Evolutionary conservation across 805 yeast species (phyloP), one percentile per base, ranked within the genome.

Genomic region (Metschnikowia borealis): DNA sequence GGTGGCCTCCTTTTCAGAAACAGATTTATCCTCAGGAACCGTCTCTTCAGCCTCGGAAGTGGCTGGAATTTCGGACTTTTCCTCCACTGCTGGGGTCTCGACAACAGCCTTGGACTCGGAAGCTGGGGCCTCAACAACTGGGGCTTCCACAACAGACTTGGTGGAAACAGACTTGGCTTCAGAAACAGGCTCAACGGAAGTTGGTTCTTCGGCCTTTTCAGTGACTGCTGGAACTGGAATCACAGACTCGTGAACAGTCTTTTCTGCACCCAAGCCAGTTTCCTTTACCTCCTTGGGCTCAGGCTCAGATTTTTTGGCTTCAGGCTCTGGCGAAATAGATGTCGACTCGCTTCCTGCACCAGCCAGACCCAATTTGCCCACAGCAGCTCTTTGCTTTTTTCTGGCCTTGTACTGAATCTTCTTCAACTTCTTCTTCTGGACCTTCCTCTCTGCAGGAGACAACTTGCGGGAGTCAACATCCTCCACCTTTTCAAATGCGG

Each of bases 401-500:
- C 70, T 73, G 46, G 70, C 71, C 62, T 66, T 72, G 63, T 72
- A 68, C 58, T 68, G 71, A 36, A 67, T 63, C 65, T 73, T 69
- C 67, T 71, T 72, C 47, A 72, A 74, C 61, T 72, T 73, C 62
- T 71, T 72, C 69, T 71, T 72, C 48, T 68, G 72, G 55, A 69
- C 68, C 65, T 71, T 69, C 62, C 47, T 52, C 51, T 58, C 58
- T 38, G 51, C 55, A 17, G 55, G 32, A 20, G 55, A 38, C 48
- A 52, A 54, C 8, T 51, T 43, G 65, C 67, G 66, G 31, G 70
- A 65, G 56, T 70, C 74, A 13, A 67, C 85, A 47, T 78, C 75
- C 53, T 79, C 71, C 21, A 83, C 75, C 57, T 82, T 78, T 43
- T 69, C 67, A 62, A 89, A 85, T 44, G 83, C 96, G 52, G 79